These are phyloP conservation scores for Karstenula rhodostoma DNA, from an alignment of 2,329 filamentous ascomycete genomes.

Conservation along the genomic window DNA sequence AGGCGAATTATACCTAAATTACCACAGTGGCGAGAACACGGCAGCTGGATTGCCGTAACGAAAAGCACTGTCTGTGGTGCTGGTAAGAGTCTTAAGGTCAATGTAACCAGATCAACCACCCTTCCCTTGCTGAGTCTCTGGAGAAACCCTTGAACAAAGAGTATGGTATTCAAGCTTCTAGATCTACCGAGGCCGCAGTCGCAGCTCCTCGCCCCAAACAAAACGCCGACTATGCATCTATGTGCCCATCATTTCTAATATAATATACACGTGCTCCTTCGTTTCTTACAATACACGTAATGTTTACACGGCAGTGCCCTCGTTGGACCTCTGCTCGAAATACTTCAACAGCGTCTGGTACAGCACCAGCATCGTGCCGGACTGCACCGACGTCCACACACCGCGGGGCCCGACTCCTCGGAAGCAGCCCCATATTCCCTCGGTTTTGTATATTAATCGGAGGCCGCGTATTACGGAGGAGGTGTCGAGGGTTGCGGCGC, in stretches of 20 bases:
- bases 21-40: too few species aligned
- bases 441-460: slow-evolving; percentile 85
- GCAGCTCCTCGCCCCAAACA: neutral
- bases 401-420: slow-evolving; percentile 90
- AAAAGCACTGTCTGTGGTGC: too few species aligned
- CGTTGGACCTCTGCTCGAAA: slow-evolving; percentile 65
- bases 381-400: slow-evolving; percentile 98
- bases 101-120: too few species aligned
- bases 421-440: slow-evolving; percentile 91
- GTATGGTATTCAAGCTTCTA: slow-evolving; percentile 8
- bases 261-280: slow-evolving; percentile 2
- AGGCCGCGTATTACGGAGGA: slow-evolving; percentile 88
- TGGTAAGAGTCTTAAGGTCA: too few species aligned
- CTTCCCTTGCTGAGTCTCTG: too few species aligned
- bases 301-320: slow-evolving; percentile 18
- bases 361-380: slow-evolving; percentile 93
- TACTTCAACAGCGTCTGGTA: slow-evolving; percentile 87
- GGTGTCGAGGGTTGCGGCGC: slow-evolving; percentile 82
- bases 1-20: too few species aligned
- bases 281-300: neutral
- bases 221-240: slow-evolving; percentile 12
- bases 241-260: neutral
- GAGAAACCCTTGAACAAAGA: too few species aligned
- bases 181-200: neutral
- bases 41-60: too few species aligned